Base-by-base conservation (phyloP, 257 asterid genomes). In the Solanum tarapatanum region DNA sequence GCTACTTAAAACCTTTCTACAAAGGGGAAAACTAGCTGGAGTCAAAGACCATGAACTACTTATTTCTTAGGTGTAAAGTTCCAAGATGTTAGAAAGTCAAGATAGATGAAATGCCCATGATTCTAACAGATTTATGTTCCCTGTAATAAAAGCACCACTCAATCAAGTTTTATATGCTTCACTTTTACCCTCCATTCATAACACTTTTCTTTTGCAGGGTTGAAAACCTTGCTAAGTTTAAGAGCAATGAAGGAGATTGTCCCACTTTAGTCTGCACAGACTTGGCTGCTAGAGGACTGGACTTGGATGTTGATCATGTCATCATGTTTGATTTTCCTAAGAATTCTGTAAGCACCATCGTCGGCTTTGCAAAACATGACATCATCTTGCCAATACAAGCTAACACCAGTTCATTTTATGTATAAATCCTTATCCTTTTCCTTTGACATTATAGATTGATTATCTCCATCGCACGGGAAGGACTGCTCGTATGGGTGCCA, bases 401-500 rank as follows among this genome's bases (percentile, higher is more conserved):
- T 80, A 80, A 45, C 33, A 36, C 36, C 79, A 26, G 7, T 43
- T 73, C 77, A 82, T 84, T 73, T 13, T 23, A 55, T 66, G 69
- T 86, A 26, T 64, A 83, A 45, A 13, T 35, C 13, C 85, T 30
- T 85, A 43, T 30, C 33, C 82, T 69, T 64, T 62, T 30, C 83
- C n/a, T 84, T 51, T 69, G 48, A 70, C 82, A 28, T 86, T 87
- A 41, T 87, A 97, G 99, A 93, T 97, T 32, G 99, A 97, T 88
- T 97, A 97, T 91, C 99, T 97, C 86, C 99, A 96, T 89, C 99
- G 99, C 60, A 97, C 98, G 86, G 99, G 99, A 91, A 94, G 99
- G 92, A 97, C 99, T 88, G 99, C 99, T 92, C 99, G 99, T 84
- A 97, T 97, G 99, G 99, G 99, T 87, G 99, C 99, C 87, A 97